Evolutionary conservation across 805 yeast species (phyloP), one percentile per base, ranked within the genome.

Genomic region (Groenewaldozyma salmanticensis): DNA sequence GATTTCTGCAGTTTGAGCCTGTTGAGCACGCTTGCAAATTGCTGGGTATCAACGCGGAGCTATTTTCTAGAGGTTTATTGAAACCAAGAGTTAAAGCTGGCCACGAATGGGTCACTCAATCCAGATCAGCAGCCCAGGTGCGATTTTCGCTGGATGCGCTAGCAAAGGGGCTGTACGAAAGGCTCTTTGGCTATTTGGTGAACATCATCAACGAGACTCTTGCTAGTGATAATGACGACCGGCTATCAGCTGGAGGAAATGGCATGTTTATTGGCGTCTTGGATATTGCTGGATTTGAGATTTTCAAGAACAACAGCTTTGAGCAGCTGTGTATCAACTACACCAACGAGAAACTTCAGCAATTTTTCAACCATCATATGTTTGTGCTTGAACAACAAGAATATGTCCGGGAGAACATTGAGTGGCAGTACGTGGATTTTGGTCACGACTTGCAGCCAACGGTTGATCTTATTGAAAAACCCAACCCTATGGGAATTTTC

Each of bases 201-300:
- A 71, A 70, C 41, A 72, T 75, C 40, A 83, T 92, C 52, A 94
- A 92, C 57, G 67, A 67, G 3, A 81, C 75, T 39, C 70, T 92
- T 7, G n/a, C n/a, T n/a, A 71, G 62, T 34, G 62, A 66, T 4
- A 60, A 65, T 3, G 53, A 58, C 42, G 71, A 63, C 35, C 62
- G 66, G 5, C 7, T 24, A 9, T 13, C 7, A 24, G 11, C 7
- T 9, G 60, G 66, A 3, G 53, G 58, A 41, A 60, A 68, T 3
- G 61, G 65, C 18, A 49, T 58, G 15, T 67, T 60, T 15, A 84
- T 92, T 54, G 98, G 98, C 50, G 94, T 92, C 44, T 68, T 92
- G 56, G 98, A 92, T 72, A 92, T 92, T 50, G 94, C 94, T 50
- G 98, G 98, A 2, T 92, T 92, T 64, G 98, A 92, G 61, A 92